phyloP scores from a whole-genome alignment of 2,329 filamentous ascomycete species.

The Aspergillus carbonarius region DNA sequence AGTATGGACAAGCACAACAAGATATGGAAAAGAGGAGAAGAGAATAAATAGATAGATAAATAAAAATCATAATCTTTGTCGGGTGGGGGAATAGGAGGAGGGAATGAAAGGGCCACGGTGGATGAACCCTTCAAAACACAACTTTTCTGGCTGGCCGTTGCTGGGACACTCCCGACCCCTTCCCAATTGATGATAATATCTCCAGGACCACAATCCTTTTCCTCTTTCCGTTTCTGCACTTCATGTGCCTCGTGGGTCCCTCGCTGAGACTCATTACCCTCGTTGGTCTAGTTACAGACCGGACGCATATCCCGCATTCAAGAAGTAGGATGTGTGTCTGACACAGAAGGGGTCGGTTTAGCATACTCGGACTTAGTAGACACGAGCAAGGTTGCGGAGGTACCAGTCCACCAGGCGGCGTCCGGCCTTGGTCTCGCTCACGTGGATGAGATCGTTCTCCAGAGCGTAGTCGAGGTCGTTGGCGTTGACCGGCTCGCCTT shows the following conservation, averaged over 20 bases:
- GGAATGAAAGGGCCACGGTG: background rate
- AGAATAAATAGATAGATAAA: slow-evolving; percentile 11
- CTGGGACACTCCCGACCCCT: background rate
- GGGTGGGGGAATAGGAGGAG: background rate
- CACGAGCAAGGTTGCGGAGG: slow-evolving; percentile 90
- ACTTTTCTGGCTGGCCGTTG: background rate
- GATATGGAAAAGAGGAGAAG: background rate
- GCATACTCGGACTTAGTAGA: slow-evolving; percentile 63
- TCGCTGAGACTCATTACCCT: background rate
- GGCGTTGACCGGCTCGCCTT: slow-evolving; percentile 88
- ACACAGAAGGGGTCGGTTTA: slow-evolving; percentile 7
- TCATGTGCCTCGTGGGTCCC: background rate
- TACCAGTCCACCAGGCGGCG: slow-evolving; percentile 99
- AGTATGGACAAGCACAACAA: slow-evolving; percentile 16
- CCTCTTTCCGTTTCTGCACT: background rate
- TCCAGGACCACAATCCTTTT: background rate
- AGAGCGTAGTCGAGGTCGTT: slow-evolving; percentile 97
- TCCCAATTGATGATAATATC: background rate
- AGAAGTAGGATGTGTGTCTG: slow-evolving; percentile 6
- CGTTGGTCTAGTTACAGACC: slow-evolving; percentile 5
- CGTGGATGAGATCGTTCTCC: slow-evolving; percentile 95
- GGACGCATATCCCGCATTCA: slow-evolving; percentile 10
- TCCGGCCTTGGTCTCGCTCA: slow-evolving; percentile 97
- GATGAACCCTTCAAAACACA: background rate
- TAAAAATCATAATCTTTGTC: slow-evolving; percentile 13